These are phyloP conservation scores for Xylaria sp. DNA, from an alignment of 2,329 filamentous ascomycete species.

Conservation along the genomic window DNA sequence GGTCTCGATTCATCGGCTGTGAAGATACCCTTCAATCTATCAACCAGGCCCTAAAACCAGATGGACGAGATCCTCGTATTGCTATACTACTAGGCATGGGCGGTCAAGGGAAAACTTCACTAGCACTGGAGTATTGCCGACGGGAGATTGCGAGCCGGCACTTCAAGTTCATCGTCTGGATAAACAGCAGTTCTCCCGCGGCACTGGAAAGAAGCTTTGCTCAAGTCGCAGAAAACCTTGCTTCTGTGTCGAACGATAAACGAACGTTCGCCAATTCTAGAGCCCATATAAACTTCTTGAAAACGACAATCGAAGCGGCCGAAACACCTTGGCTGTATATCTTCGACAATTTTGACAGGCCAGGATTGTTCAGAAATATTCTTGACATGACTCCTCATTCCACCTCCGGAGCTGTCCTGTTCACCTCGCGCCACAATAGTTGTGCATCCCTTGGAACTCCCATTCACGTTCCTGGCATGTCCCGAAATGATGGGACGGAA, in stretches of 20 bases:
- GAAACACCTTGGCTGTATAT: neutral
- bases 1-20: neutral
- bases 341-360: conserved; percentile 7
- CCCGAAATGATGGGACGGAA: conserved; percentile 1
- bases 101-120: conserved; percentile 3
- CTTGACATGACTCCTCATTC: neutral
- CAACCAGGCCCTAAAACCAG: neutral
- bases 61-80: neutral
- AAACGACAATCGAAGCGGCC: neutral
- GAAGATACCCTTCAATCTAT: conserved; percentile 1
- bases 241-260: neutral
- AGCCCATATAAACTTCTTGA: neutral
- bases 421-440: conserved; percentile 4
- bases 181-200: conserved; percentile 1
- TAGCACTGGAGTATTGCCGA: conserved; percentile 1
- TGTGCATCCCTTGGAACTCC: conserved; percentile 1
- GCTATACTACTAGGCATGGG: conserved; percentile 2
- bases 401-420: neutral
- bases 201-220: neutral
- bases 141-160: neutral
- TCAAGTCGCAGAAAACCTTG: conserved; percentile 3
- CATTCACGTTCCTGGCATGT: conserved; percentile 4
- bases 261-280: neutral
- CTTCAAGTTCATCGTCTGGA: conserved; percentile 8
- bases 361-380: conserved; percentile 4